phyloP scores from a whole-genome alignment of 345 rosid genomes.

The Eucalyptus albens region DNA sequence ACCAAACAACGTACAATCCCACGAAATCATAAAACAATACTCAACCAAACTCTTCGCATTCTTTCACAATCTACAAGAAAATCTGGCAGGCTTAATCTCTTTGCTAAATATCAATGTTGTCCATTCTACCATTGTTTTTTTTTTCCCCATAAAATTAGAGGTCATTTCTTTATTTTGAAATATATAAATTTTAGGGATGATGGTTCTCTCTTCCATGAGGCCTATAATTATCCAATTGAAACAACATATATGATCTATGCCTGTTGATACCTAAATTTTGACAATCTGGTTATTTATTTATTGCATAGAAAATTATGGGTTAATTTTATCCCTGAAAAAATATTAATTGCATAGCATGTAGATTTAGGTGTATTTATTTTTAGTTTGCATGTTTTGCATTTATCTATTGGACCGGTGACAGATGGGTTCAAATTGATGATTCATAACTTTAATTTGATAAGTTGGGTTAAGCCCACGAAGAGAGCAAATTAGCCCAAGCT shows the following conservation, averaged over 20 bases:
- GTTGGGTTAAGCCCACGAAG: too few relatives aligned
- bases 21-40: not conserved
- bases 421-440: too few relatives aligned
- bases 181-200: not conserved
- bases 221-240: not conserved
- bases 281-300: too few relatives aligned
- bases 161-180: not conserved
- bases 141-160: not conserved
- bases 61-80: not conserved
- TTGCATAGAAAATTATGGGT: too few relatives aligned
- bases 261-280: too few relatives aligned
- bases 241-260: not conserved
- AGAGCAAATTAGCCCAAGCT: too few relatives aligned
- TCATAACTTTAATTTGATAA: too few relatives aligned
- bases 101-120: not conserved
- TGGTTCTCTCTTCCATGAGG: not conserved
- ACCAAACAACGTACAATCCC: not conserved
- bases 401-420: too few relatives aligned
- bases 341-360: too few relatives aligned
- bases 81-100: not conserved
- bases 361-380: too few relatives aligned
- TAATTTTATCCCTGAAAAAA: too few relatives aligned
- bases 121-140: not conserved
- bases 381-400: too few relatives aligned
- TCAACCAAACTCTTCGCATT: not conserved